Base-by-base conservation (phyloP, 2,329 filamentous ascomycete genomes). In the Metarhizium anisopliae region DNA sequence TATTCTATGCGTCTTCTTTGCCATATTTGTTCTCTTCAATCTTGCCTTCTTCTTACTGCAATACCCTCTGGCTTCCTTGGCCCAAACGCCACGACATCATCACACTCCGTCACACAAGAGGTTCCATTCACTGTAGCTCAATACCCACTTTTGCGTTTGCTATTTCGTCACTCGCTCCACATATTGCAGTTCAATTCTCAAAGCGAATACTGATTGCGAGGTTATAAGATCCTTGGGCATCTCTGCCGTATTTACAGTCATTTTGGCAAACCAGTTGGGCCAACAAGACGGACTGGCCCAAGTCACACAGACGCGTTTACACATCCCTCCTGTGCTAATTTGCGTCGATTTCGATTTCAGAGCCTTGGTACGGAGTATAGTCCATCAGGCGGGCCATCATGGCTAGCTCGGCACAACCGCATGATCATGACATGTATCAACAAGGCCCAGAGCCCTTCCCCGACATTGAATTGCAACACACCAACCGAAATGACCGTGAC, bases 401-500 rank as follows among this genome's bases (percentile, higher is more conserved):
- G 57, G 50, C 52, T 53, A 55, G n/a, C 20, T 55, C 57, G 42
- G 2, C 20, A 16, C 43, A 55, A 18, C 18, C 32, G 3, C 47
- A 49, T n/a, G 32, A 43, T 51, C 43, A 42, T 29, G 43, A 43
- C 55, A 42, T 50, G 38, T 53, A 35, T 10, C 50, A 54, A 11
- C 18, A 4, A 16, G 52, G 43, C 14, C 3, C 43, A 8, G 56
- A 56, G 51, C 51, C 56, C 2, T 56, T 58, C 36, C 56, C 49
- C 13, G 54, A 56, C 13, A 10, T 52, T 29, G 30, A 53, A 3
- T 2, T 10, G 18, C 29, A 50, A 35, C 3, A 16, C 14, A 42
- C 35, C 11, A 16, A 18, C 11, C 32, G 8, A 20, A 18, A 54
- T 36, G 47, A 55, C 10, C 45, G 58, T 29, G 60, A 64, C 14